These are phyloP conservation scores for Candida dajiaensis DNA, from an alignment of 805 yeast genomes.

Conservation along the genomic window DNA sequence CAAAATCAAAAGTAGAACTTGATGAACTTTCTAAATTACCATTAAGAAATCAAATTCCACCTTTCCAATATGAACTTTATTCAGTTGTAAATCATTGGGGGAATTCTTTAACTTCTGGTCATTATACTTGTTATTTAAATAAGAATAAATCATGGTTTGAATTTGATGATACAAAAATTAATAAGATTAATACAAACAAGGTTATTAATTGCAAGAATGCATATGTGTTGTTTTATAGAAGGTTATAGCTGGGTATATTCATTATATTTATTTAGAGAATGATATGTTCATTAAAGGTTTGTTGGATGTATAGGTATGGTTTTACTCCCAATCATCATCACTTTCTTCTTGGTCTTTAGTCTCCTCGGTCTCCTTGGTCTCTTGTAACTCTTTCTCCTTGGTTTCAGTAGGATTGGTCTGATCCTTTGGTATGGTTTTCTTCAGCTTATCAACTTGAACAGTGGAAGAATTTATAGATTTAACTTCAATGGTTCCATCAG, in stretches of 20 bases:
- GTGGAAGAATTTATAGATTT: slow-evolving; percentile 32
- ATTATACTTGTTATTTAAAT: slow-evolving; percentile 80
- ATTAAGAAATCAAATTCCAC: slow-evolving; percentile 74
- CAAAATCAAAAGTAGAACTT: slow-evolving; percentile 6
- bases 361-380: background rate
- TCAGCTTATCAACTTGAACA: slow-evolving; percentile 26
- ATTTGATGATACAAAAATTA: slow-evolving; percentile 74
- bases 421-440: slow-evolving; percentile 1
- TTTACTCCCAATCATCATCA: slow-evolving; percentile 62
- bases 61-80: slow-evolving; percentile 69
- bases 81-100: slow-evolving; percentile 87
- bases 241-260: slow-evolving; percentile 22
- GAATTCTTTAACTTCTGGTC: slow-evolving; percentile 69
- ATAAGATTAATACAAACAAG: slow-evolving; percentile 42
- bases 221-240: slow-evolving; percentile 72
- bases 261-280: no score
- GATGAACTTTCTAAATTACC: slow-evolving; percentile 35
- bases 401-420: no score
- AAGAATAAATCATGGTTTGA: slow-evolving; percentile 55
- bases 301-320: no score
- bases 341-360: slow-evolving; percentile 31
- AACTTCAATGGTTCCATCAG: slow-evolving; percentile 36
- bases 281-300: no score
- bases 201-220: slow-evolving; percentile 66
- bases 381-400: no score